Percentiles rank a stretch among this genome's conserved stretches.
Evolutionary conservation across 768 basidiomycete species (phyloP).

Genomic region (Mrakia blollopis): DNA sequence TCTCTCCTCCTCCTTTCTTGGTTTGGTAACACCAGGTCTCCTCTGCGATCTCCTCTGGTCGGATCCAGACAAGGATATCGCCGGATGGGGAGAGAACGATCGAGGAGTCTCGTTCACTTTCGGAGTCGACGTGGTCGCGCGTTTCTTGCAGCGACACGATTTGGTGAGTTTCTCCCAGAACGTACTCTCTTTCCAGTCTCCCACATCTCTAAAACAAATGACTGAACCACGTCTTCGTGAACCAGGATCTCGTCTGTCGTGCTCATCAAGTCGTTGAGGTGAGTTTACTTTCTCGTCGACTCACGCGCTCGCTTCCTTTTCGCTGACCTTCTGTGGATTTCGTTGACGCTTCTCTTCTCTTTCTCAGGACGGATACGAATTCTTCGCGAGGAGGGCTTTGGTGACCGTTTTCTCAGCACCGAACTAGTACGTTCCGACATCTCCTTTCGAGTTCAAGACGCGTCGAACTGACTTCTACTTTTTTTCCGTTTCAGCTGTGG

Average conservation of each 20-base stretch:
- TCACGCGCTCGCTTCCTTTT: neutral
- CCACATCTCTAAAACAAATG: neutral
- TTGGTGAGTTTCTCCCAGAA: conserved; percentile 62
- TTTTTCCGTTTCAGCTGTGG: neutral
- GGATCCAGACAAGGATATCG: conserved; percentile 98
- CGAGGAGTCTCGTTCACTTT: conserved; percentile 98
- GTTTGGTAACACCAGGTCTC: conserved; percentile 55
- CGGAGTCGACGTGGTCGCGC: conserved; percentile 93
- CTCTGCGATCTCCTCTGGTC: conserved; percentile 97
- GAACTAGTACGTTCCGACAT: neutral
- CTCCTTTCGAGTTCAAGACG: too few relatives aligned
- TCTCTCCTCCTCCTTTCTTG: conserved; percentile 20
- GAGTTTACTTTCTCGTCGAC: neutral
- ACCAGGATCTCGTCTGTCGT: conserved; percentile 5
- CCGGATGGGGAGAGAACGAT: conserved; percentile 99
- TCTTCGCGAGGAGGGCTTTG: neutral
- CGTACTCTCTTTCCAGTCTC: neutral
- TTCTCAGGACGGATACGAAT: conserved; percentile 45
- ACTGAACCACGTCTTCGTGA: neutral
- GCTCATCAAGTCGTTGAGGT: conserved; percentile 71
- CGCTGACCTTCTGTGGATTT: neutral
- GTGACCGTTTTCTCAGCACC: neutral
- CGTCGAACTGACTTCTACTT: too few relatives aligned
- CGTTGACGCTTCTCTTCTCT: neutral
- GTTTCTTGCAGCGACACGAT: conserved; percentile 99